Evolutionary conservation across 306 rosid genomes (phyloP).

Genomic region (Cicer pinnatifidum): DNA sequence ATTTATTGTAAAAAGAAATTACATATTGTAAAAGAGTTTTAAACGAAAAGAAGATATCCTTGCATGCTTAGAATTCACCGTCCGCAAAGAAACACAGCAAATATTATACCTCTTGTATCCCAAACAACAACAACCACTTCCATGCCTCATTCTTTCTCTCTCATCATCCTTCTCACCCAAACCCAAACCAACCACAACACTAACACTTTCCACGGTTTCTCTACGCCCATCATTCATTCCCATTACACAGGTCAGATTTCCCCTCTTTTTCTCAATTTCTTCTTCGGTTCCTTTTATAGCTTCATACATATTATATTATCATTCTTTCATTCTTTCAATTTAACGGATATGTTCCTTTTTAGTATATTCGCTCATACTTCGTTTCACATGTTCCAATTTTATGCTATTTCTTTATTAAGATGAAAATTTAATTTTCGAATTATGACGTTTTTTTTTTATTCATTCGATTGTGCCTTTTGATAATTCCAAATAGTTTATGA

Average conservation of each 20-base stretch:
- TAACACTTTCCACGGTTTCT: constrained; percentile 3
- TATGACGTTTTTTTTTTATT: neutral
- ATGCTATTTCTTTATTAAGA: neutral
- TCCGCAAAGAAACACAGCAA: neutral
- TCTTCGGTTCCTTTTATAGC: neutral
- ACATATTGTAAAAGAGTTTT: too few relatives aligned
- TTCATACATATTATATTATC: neutral
- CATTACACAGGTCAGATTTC: constrained; percentile 46
- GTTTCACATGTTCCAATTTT: neutral
- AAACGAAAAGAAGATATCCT: too few relatives aligned
- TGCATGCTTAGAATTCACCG: constrained; percentile 26
- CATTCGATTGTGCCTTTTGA: neutral
- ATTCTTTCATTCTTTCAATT: constrained; percentile 12
- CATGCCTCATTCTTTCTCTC: neutral
- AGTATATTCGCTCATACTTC: neutral
- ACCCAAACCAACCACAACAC: constrained; percentile 43
- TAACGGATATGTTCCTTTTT: constrained; percentile 47
- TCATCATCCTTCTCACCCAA: neutral
- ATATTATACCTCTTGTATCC: constrained; percentile 36
- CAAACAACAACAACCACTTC: constrained; percentile 24
- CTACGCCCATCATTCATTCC: constrained; percentile 47
- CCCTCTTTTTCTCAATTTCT: neutral
- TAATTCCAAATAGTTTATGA: too few relatives aligned
- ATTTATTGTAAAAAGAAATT: too few relatives aligned
- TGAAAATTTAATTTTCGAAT: neutral